Evolutionary conservation across 2,329 filamentous ascomycete genomes (phyloP).

Genomic region (Xylaria sp.): DNA sequence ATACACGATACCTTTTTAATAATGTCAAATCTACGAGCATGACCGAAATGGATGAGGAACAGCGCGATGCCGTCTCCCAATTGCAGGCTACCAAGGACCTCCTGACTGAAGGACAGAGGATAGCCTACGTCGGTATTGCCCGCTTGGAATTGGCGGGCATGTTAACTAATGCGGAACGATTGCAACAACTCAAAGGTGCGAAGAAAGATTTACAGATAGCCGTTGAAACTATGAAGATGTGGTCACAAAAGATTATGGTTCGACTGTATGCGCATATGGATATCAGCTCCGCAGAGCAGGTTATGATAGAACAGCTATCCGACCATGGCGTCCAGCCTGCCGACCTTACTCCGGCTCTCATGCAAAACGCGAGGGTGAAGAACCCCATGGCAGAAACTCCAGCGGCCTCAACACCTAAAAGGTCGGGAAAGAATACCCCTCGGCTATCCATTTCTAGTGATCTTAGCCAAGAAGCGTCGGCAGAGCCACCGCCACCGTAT

Average conservation of each 20-base stretch:
- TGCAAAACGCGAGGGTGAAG: conserved; percentile 91
- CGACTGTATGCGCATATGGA: conserved; percentile 96
- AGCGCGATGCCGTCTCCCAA: conserved; percentile 86
- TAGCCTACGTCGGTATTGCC: conserved; percentile 94
- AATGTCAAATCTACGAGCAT: conserved; percentile 68
- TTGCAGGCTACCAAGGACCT: conserved; percentile 96
- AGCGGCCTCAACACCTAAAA: conserved; percentile 41
- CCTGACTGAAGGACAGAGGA: conserved; percentile 92
- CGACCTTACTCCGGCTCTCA: conserved; percentile 86
- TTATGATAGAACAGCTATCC: conserved; percentile 98
- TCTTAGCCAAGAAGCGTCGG: conserved; percentile 58
- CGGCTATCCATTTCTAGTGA: conserved; percentile 46
- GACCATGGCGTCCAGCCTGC: conserved; percentile 88
- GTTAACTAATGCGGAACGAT: conserved; percentile 72
- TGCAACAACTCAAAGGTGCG: conserved; percentile 70
- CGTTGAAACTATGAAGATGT: conserved; percentile 88
- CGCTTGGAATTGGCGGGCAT: conserved; percentile 83
- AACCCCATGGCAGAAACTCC: conserved; percentile 78
- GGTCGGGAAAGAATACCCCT: conserved; percentile 44
- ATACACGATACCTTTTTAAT: conserved; percentile 95
- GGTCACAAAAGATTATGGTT: conserved; percentile 98
- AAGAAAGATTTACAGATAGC: conserved; percentile 79
- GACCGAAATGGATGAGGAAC: conserved; percentile 79
- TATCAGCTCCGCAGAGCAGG: conserved; percentile 87
- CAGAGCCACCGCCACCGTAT: conserved; percentile 68